These are phyloP conservation scores for Punctularia strigosozonata DNA, from an alignment of 768 basidiomycete species.

Conservation along the genomic window DNA sequence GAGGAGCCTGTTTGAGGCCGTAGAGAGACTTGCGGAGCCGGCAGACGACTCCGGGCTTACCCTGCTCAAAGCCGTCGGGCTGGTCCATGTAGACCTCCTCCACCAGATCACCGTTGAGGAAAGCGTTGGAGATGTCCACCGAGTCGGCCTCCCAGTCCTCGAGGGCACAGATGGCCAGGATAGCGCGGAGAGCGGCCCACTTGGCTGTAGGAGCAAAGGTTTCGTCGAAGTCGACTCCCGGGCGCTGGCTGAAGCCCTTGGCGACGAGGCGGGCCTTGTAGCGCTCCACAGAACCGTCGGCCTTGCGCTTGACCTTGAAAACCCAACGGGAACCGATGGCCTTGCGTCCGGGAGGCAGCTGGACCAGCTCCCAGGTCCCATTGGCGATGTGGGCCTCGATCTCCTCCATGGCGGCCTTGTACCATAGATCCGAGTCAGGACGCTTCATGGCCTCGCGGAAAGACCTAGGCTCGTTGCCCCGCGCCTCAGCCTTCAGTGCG, in stretches of 20 bases:
- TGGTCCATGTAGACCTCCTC: slow-evolving; percentile 16
- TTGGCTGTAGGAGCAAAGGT: slow-evolving; percentile 14
- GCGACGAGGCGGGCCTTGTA: slow-evolving; percentile 21
- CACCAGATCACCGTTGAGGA: slow-evolving; percentile 7
- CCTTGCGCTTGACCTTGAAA: slow-evolving; percentile 26
- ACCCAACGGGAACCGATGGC: slow-evolving; percentile 29
- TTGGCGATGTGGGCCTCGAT: slow-evolving; percentile 9
- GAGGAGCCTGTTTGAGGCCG: slow-evolving; percentile 15
- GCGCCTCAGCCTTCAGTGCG: too few relatives aligned
- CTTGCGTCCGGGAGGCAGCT: slow-evolving; percentile 16
- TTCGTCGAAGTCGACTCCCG: slow-evolving; percentile 20
- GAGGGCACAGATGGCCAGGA: slow-evolving; percentile 16
- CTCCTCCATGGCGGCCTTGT: slow-evolving; percentile 13
- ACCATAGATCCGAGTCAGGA: slow-evolving; percentile 15
- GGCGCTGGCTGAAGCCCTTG: slow-evolving; percentile 21
- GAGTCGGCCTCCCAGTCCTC: slow-evolving; percentile 6
- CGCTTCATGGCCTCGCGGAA: slow-evolving; percentile 14
- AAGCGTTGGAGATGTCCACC: slow-evolving; percentile 8
- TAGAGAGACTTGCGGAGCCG: slow-evolving; percentile 11
- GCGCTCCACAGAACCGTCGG: not conserved
- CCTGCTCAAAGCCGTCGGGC: slow-evolving; percentile 9
- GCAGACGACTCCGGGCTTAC: slow-evolving; percentile 2
- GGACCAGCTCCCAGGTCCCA: slow-evolving; percentile 21
- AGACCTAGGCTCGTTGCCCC: too few relatives aligned
- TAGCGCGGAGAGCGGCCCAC: slow-evolving; percentile 11